Conservation (phyloP, 2,329 filamentous ascomycete species). For the Pseudomassariella vexata region DNA sequence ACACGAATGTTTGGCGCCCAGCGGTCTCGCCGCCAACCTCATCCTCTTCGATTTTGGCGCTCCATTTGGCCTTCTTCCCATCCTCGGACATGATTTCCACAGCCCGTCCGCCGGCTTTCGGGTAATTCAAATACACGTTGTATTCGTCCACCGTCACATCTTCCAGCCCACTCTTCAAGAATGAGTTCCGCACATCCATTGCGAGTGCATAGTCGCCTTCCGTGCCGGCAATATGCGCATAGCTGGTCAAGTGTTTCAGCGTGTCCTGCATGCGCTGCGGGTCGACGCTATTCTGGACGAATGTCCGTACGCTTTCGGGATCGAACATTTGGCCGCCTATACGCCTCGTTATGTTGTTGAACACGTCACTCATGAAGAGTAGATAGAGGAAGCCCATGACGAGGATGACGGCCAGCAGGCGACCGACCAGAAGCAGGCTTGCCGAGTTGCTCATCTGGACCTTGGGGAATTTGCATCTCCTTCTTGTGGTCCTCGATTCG, state of each 20-base stretch:
- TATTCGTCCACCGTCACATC: slow-evolving; percentile 72
- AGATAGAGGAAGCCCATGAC: slow-evolving; percentile 76
- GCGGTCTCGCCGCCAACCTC: slow-evolving; percentile 57
- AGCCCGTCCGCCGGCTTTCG: slow-evolving; percentile 66
- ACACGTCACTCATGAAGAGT: slow-evolving; percentile 79
- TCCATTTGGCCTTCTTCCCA: slow-evolving; percentile 60
- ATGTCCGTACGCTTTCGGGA: slow-evolving; percentile 72
- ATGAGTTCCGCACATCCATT: slow-evolving; percentile 75
- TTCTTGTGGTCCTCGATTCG: slow-evolving; percentile 16
- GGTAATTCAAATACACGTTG: slow-evolving; percentile 89
- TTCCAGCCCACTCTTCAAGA: slow-evolving; percentile 67
- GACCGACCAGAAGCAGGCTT: slow-evolving; percentile 59
- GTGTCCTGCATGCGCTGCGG: slow-evolving; percentile 64
- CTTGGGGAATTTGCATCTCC: slow-evolving; percentile 25
- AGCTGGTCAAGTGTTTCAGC: slow-evolving; percentile 71
- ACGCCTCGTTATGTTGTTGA: slow-evolving; percentile 58
- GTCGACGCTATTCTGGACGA: slow-evolving; percentile 69
- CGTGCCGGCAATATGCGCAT: slow-evolving; percentile 89
- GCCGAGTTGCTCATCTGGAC: slow-evolving; percentile 38
- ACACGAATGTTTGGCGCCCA: slow-evolving; percentile 67
- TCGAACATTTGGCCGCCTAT: slow-evolving; percentile 70
- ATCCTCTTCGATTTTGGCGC: slow-evolving; percentile 78
- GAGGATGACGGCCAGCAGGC: slow-evolving; percentile 68
- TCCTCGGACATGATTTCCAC: slow-evolving; percentile 73
- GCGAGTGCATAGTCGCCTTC: slow-evolving; percentile 85